Percentiles rank a stretch among this genome's conserved stretches.
Evolutionary conservation across 2,329 filamentous ascomycete species (phyloP).

Genomic region (Colletotrichum limetticola): DNA sequence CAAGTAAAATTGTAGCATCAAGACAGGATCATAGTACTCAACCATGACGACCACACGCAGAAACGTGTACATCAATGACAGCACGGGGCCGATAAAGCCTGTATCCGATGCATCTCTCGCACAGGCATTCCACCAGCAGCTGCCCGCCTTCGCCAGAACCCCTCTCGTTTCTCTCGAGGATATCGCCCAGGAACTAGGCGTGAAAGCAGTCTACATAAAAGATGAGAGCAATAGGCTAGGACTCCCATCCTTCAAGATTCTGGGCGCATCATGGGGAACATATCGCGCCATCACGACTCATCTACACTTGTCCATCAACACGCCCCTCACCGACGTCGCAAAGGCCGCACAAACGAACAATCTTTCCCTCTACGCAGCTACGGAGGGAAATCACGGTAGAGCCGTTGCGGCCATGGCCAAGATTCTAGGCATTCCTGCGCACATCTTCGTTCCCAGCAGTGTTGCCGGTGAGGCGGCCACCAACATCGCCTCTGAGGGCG

Average conservation of each 20-base stretch:
- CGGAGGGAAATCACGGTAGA: constrained; percentile 82
- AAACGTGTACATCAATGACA: constrained; percentile 40
- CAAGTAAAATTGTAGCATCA: constrained; percentile 36
- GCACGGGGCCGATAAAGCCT: constrained; percentile 27
- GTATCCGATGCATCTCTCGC: constrained; percentile 31
- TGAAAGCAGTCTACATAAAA: constrained; percentile 72
- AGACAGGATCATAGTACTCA: not conserved
- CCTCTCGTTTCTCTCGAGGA: constrained; percentile 61
- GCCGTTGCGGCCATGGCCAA: constrained; percentile 76
- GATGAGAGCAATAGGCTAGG: constrained; percentile 76
- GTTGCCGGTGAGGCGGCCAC: constrained; percentile 65
- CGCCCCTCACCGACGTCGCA: constrained; percentile 56
- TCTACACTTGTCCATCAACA: constrained; percentile 54
- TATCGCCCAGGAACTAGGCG: constrained; percentile 67
- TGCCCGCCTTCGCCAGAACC: constrained; percentile 68
- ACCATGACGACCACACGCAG: constrained; percentile 37
- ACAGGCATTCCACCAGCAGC: constrained; percentile 63
- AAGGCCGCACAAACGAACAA: constrained; percentile 43
- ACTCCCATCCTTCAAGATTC: constrained; percentile 81
- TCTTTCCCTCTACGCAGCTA: constrained; percentile 69
- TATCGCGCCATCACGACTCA: constrained; percentile 64
- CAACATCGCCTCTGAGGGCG: constrained; percentile 71
- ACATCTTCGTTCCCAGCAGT: constrained; percentile 71
- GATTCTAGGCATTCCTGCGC: constrained; percentile 63
- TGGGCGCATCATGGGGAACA: constrained; percentile 80